A percentile compares a stretch with the other conserved stretches of the same genome.
phyloP scores from a whole-genome alignment of 495 filamentous ascomycete species.

The Penicillium coffeae region DNA sequence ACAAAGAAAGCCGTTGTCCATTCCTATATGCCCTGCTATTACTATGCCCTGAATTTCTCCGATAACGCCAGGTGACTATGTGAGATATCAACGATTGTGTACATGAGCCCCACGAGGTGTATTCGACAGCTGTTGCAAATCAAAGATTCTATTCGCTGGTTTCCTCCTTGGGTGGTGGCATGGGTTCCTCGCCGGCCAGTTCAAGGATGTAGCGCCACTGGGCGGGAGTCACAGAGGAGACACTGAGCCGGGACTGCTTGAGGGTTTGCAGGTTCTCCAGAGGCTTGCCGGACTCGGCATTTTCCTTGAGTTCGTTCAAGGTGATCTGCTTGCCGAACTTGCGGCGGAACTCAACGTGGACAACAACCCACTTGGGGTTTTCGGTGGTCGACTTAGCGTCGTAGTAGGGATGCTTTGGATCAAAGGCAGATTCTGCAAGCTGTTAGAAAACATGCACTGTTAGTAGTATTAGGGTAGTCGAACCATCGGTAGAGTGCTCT shows the following conservation, averaged over 20 bases:
- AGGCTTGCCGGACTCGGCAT: constrained; percentile 51
- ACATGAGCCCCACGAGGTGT: no score
- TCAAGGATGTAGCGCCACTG: constrained; percentile 81
- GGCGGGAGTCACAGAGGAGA: constrained; percentile 64
- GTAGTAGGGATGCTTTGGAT: constrained; percentile 74
- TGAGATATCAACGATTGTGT: no score
- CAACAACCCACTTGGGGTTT: constrained; percentile 84
- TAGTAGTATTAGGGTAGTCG: constrained; percentile 26
- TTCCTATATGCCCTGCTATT: no score
- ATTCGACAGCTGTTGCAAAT: no score
- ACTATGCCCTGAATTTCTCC: no score
- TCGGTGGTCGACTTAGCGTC: constrained; percentile 69
- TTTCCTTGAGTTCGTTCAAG: constrained; percentile 68
- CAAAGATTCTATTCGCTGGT: no score
- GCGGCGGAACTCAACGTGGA: constrained; percentile 78
- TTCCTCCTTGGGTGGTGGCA: not conserved
- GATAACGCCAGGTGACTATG: no score
- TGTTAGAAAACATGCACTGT: no score
- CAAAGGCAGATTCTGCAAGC: constrained; percentile 68
- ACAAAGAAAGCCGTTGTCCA: no score
- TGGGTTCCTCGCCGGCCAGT: constrained; percentile 28
- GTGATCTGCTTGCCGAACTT: constrained; percentile 73
- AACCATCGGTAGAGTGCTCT: constrained; percentile 76
- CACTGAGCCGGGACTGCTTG: constrained; percentile 75
- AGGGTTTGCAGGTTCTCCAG: constrained; percentile 83